Base-by-base conservation (phyloP, 208 protist species). In the Kentomonas sorsogonicus region DNA sequence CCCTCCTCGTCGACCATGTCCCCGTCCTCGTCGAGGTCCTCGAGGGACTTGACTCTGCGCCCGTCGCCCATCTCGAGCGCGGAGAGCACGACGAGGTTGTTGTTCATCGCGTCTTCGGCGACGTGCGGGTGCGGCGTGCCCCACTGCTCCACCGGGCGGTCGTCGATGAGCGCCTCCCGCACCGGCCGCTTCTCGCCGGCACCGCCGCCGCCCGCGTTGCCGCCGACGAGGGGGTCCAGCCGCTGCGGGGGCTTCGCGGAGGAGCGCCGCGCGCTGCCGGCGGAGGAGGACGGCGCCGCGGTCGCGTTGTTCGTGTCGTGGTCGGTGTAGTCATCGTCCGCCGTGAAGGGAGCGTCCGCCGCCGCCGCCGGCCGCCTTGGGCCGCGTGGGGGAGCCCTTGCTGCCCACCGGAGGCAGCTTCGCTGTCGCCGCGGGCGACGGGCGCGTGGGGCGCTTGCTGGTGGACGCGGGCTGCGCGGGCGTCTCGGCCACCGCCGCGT, bases 61-160 rank as follows among this genome's bases (percentile, higher is more conserved):
- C 23, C 10, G 7, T 50, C 60, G 20, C 43, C 53, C 11, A 64
- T 53, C 59, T 85, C 75, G 16, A 89, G 45, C 23, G 76, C 66
- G 20, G 81, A 74, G 3, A 89, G 55, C 30, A 69, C 69, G 26
- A 89, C 70, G 39, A 71, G 71, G 59, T 93, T 89, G 34, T 79
- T 87, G 67, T 93, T 79, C 52, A 86, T 69, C 18, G 81, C 82
- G 30, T 89, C 79, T 52, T 79, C 75, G 38, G 75, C 68, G 0
- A 62, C 4, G 20, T 4, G 16, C 7, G 23, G 5, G 23, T 23
- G 22, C 39, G 71, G 31, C 16, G 52, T 7, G 51, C 69, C 53
- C 34, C 36, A 34, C 9, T 27, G 27, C 22, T 36, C 46, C 6
- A 27, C 13, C 16, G 46, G 30, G 27, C 10, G 3, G 27, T 5